Conservation (phyloP, 139 green algal genomes). For the Micromonas commoda region DNA sequence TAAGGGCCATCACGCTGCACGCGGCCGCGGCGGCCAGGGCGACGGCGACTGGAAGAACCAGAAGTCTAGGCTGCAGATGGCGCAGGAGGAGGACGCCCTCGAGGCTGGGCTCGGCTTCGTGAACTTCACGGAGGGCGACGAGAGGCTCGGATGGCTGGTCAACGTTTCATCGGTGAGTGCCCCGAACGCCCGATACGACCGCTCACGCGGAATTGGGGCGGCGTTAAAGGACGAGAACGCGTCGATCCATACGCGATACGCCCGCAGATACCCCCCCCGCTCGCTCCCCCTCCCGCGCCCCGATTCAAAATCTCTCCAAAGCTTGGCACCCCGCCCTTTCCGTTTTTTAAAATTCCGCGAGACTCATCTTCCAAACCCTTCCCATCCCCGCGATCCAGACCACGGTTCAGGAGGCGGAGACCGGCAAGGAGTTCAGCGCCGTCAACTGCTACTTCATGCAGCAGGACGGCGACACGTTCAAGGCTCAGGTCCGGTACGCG, state of each 20-base stretch:
- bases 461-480: constrained; percentile 91
- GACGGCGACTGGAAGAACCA: not conserved
- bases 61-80: not conserved
- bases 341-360: not conserved
- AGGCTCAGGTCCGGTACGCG: constrained; percentile 64
- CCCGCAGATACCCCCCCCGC: too few relatives aligned
- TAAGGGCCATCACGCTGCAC: not conserved
- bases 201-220: too few relatives aligned
- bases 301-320: too few relatives aligned
- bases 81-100: constrained; percentile 22
- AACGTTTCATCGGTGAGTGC: constrained; percentile 71
- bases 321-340: not conserved
- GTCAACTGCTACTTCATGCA: constrained; percentile 90
- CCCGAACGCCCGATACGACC: not conserved
- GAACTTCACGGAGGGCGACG: not conserved
- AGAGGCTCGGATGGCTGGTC: constrained; percentile 83
- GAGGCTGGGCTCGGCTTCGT: constrained; percentile 17
- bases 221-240: too few relatives aligned
- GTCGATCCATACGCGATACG: too few relatives aligned
- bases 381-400: too few relatives aligned
- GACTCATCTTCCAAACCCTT: too few relatives aligned
- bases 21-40: not conserved
- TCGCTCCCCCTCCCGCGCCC: too few relatives aligned
- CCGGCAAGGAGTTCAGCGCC: constrained; percentile 52
- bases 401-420: constrained; percentile 72